A percentile compares a stretch with the other conserved stretches of the same genome.
phyloP scores from a whole-genome alignment of 352 stramenopile species.

The Phytophthora lateralis region DNA sequence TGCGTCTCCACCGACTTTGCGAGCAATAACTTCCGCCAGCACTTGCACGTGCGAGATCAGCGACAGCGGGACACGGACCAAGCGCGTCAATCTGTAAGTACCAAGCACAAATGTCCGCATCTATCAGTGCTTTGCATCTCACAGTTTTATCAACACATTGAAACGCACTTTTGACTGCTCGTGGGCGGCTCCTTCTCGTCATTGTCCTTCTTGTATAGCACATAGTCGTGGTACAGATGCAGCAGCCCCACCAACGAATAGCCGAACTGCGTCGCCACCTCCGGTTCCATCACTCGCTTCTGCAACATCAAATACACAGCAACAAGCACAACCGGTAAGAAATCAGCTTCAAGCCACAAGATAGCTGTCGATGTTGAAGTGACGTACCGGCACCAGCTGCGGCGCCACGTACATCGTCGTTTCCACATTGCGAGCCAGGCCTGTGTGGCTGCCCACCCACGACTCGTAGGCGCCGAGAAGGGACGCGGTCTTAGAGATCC shows the following conservation, averaged over 20 bases:
- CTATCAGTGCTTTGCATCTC: not conserved
- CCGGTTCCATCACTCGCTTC: conserved; percentile 62
- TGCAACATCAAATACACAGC: conserved; percentile 20
- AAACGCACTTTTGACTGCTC: conserved; percentile 32
- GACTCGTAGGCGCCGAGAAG: conserved; percentile 61
- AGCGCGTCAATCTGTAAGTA: conserved; percentile 49
- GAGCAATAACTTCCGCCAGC: conserved; percentile 74
- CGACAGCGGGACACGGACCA: conserved; percentile 75
- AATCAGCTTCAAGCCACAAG: conserved; percentile 3
- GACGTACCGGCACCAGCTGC: conserved; percentile 72
- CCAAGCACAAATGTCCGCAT: not conserved
- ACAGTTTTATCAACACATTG: not conserved
- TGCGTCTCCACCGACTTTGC: conserved; percentile 69
- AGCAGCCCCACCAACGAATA: conserved; percentile 82
- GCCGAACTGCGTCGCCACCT: conserved; percentile 73
- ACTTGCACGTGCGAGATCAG: conserved; percentile 84
- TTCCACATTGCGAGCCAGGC: conserved; percentile 76
- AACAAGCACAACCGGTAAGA: not conserved
- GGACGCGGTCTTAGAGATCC: conserved; percentile 10
- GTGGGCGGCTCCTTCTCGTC: conserved; percentile 21
- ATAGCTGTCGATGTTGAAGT: not conserved
- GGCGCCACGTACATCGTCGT: conserved; percentile 79
- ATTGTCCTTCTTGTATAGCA: conserved; percentile 68
- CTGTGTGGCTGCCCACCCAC: conserved; percentile 67
- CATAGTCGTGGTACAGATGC: conserved; percentile 84